Percentiles rank a stretch among this genome's conserved stretches.
Evolutionary conservation across 2,329 filamentous ascomycete genomes (phyloP).

Genomic region (Geoglossum cookeanum): DNA sequence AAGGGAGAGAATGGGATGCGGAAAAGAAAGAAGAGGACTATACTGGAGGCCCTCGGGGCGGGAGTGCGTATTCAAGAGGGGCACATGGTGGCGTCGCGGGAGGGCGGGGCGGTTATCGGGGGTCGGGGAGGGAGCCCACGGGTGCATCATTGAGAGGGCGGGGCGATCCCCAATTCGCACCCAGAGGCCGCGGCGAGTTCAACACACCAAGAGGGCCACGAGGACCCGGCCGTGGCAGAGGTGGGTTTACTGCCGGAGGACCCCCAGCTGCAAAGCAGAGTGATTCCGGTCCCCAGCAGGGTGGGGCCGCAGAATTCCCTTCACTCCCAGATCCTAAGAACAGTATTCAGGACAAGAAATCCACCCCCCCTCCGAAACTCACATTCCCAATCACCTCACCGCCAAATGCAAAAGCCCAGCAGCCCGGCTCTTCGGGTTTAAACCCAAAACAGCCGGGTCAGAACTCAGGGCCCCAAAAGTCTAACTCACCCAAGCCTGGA

Average conservation of each 20-base stretch:
- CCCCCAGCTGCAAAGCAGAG: background rate
- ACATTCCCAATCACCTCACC: background rate
- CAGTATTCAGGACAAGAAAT: background rate
- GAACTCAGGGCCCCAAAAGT: background rate
- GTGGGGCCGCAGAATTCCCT: background rate
- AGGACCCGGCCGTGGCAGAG: constrained; percentile 15
- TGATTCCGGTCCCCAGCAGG: background rate
- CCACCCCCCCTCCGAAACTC: background rate
- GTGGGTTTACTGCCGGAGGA: background rate
- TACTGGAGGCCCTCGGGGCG: constrained; percentile 18
- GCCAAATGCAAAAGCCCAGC: background rate
- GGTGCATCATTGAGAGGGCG: constrained; percentile 9
- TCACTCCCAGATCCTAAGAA: background rate
- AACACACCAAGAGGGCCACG: constrained; percentile 13
- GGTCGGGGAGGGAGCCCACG: background rate
- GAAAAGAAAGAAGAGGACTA: constrained; percentile 28
- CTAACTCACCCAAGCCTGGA: background rate
- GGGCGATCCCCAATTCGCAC: constrained; percentile 4
- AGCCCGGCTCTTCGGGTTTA: background rate
- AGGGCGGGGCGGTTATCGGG: constrained; percentile 7
- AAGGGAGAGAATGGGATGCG: constrained; percentile 36
- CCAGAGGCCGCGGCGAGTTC: constrained; percentile 13
- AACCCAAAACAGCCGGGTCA: background rate
- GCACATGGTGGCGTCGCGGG: constrained; percentile 20
- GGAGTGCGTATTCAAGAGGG: constrained; percentile 10